Evolutionary conservation across 805 yeast species (phyloP).

Genomic region (Starmerella cellae): DNA sequence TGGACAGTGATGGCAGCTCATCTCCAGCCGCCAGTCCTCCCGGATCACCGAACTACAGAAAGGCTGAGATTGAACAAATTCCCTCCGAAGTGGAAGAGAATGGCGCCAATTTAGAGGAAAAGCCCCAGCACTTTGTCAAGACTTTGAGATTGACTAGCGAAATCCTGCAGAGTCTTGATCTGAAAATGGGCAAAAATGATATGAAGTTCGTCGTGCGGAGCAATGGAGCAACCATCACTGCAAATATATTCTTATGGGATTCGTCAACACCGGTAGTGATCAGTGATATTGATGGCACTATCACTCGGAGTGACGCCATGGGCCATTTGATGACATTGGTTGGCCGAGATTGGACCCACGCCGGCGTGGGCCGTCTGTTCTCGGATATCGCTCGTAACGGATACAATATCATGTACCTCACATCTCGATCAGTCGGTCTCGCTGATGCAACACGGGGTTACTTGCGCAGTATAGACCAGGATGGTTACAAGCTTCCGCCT

Average conservation of each 20-base stretch:
- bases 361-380: constrained; percentile 84
- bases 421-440: constrained; percentile 91
- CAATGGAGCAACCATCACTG: constrained; percentile 62
- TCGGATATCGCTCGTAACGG: constrained; percentile 81
- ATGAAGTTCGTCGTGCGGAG: constrained; percentile 67
- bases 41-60: constrained; percentile 4
- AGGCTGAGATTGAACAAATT: neutral
- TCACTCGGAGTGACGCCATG: constrained; percentile 91
- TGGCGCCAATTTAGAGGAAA: neutral
- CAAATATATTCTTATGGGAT: constrained; percentile 75
- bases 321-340: constrained; percentile 90
- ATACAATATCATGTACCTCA: constrained; percentile 81
- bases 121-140: constrained; percentile 44
- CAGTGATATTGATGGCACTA: constrained; percentile 95
- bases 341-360: constrained; percentile 97
- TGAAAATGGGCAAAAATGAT: constrained; percentile 68
- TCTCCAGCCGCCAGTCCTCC: constrained; percentile 13
- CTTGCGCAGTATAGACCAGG: constrained; percentile 62
- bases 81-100: neutral
- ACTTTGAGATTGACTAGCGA: constrained; percentile 85
- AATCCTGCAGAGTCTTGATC: constrained; percentile 59
- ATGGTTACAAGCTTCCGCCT: constrained; percentile 55
- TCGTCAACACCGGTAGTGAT: constrained; percentile 79
- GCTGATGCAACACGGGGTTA: constrained; percentile 86
- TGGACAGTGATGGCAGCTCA: constrained; percentile 3